Conservation (phyloP, 2,329 filamentous ascomycete species). For the Xylaria sp. region DNA sequence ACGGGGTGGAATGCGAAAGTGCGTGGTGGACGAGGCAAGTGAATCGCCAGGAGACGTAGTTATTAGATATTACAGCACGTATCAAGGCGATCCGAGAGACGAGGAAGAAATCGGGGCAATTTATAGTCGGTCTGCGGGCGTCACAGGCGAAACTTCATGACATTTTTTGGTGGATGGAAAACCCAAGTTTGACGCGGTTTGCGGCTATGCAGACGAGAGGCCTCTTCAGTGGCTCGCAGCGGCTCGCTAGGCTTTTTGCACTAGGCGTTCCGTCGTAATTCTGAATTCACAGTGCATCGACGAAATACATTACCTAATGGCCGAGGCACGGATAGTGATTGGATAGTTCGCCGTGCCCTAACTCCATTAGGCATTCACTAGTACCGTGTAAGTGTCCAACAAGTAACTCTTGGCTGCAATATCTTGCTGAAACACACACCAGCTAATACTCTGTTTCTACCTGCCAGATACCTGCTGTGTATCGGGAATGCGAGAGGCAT, state of each 20-base stretch:
- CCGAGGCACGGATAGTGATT: no score
- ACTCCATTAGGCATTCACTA: background rate
- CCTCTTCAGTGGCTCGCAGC: background rate
- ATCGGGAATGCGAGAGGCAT: no score
- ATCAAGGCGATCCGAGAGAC: background rate
- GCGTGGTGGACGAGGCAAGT: background rate
- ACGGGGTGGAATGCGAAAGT: background rate
- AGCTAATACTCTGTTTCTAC: no score
- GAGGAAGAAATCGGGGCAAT: background rate
- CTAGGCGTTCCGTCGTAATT: no score
- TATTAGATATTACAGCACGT: background rate
- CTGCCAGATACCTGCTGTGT: no score
- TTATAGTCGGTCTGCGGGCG: background rate
- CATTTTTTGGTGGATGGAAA: background rate
- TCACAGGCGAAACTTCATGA: slow-evolving; percentile 3
- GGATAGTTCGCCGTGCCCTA: background rate
- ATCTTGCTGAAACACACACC: background rate
- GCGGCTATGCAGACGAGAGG: background rate
- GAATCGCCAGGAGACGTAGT: background rate
- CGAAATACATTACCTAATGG: no score
- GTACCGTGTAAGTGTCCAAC: background rate
- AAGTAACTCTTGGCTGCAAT: background rate
- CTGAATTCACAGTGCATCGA: no score
- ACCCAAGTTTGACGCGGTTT: background rate
- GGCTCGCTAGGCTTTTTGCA: no score